Evolutionary conservation across 2,329 filamentous ascomycete genomes (phyloP).

Genomic region (Ophiostoma triangulosporum): DNA sequence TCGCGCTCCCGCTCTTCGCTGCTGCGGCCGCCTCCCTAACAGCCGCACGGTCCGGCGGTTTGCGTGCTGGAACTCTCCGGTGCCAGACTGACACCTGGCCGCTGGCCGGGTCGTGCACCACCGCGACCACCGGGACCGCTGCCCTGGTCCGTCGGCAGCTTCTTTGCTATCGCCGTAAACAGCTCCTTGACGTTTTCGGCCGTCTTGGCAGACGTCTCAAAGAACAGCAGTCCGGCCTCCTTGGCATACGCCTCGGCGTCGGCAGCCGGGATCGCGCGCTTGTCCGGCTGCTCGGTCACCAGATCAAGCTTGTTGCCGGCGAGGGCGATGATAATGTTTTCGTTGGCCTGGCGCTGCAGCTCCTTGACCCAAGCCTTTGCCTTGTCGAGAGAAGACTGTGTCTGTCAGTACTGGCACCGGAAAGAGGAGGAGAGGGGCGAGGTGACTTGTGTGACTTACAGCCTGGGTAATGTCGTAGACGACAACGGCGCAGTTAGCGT

Average conservation of each 20-base stretch:
- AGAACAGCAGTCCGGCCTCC: conserved; percentile 90
- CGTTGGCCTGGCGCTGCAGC: conserved; percentile 94
- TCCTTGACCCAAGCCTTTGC: conserved; percentile 99
- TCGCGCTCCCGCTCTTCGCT: neutral
- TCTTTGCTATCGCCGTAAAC: conserved; percentile 96
- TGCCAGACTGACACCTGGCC: conserved; percentile 43
- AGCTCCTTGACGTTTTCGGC: conserved; percentile 90
- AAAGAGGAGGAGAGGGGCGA: no score
- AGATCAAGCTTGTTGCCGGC: conserved; percentile 97
- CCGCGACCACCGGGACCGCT: conserved; percentile 37
- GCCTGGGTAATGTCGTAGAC: conserved; percentile 99
- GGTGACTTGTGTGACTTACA: no score
- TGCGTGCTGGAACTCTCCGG: conserved; percentile 46
- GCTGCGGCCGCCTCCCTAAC: conserved; percentile 14
- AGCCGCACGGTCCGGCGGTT: conserved; percentile 40
- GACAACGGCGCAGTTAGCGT: conserved; percentile 97
- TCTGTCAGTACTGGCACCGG: neutral
- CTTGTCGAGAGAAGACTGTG: conserved; percentile 88
- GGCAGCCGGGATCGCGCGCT: conserved; percentile 76
- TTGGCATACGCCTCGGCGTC: conserved; percentile 92
- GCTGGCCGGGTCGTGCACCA: conserved; percentile 57
- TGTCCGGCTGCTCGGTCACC: conserved; percentile 86
- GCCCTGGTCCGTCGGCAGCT: conserved; percentile 92
- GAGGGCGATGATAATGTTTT: conserved; percentile 97
- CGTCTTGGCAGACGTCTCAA: conserved; percentile 96